These are phyloP conservation scores for Flaveria robusta DNA, from an alignment of 129 eudicot species.

Conservation along the genomic window DNA sequence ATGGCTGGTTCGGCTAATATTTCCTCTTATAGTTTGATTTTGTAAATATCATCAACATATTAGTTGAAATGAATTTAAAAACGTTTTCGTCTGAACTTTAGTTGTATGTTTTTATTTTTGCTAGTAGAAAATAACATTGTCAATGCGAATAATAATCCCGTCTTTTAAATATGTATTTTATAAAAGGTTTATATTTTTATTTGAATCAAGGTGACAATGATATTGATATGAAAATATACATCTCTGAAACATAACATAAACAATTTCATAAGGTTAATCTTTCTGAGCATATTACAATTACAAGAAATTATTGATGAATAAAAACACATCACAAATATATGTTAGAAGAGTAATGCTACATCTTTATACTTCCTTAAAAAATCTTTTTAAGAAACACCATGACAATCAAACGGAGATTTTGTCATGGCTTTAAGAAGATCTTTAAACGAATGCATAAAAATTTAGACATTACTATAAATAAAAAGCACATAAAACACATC, in stretches of 20 bases:
- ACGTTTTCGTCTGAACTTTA: no score
- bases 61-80: no score
- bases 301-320: conserved; percentile 3
- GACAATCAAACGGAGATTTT: not conserved
- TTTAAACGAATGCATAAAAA: not conserved
- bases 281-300: conserved; percentile 6
- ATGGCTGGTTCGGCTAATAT: no score
- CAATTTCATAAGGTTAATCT: not conserved
- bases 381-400: not conserved
- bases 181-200: not conserved
- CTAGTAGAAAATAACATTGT: no score
- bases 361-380: not conserved
- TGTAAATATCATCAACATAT: no score
- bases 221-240: not conserved
- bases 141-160: no score
- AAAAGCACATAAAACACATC: not conserved
- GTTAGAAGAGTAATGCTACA: not conserved
- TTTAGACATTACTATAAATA: conserved; percentile 1
- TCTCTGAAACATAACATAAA: not conserved
- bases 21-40: no score
- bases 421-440: conserved; percentile 2
- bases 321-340: conserved; percentile 1
- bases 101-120: no score
- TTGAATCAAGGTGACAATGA: not conserved
- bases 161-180: not conserved